A percentile compares a stretch with the other conserved stretches of the same genome.
phyloP scores from a whole-genome alignment of 495 filamentous ascomycete genomes.

The Aspergillus incahuasiensis region DNA sequence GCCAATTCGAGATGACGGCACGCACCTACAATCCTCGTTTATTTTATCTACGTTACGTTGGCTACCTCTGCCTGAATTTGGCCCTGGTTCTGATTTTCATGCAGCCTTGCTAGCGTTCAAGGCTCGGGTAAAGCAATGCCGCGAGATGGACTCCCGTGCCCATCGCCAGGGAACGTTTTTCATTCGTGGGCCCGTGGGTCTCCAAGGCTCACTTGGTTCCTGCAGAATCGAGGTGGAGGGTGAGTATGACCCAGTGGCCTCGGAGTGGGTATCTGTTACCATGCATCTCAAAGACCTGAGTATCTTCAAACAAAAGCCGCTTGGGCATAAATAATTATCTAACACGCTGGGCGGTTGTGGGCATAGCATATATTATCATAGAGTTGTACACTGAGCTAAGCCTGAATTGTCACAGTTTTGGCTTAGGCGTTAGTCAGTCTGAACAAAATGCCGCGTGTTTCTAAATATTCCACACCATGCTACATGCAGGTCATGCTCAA shows the following conservation, averaged over 20 bases:
- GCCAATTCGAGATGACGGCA: conserved; percentile 16
- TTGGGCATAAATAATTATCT: conserved; percentile 14
- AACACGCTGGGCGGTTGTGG: not conserved
- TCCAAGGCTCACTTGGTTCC: conserved; percentile 53
- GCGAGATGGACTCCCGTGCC: conserved; percentile 20
- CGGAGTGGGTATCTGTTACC: conserved; percentile 32
- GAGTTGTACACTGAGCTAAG: not conserved
- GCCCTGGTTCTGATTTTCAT: conserved; percentile 34
- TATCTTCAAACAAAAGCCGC: conserved; percentile 25
- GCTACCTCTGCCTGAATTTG: conserved; percentile 34
- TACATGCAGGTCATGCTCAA: no score
- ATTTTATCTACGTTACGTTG: conserved; percentile 34
- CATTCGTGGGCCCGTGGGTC: conserved; percentile 61
- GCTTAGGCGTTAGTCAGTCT: no score
- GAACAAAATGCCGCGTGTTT: no score
- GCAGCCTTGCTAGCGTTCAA: conserved; percentile 51
- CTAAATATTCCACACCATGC: no score
- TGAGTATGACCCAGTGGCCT: conserved; percentile 54
- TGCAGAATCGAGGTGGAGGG: conserved; percentile 55
- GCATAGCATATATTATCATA: not conserved
- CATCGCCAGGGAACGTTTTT: conserved; percentile 61
- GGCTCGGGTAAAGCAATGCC: conserved; percentile 40
- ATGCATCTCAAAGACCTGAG: conserved; percentile 34
- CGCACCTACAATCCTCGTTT: conserved; percentile 29
- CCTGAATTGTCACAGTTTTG: no score